Evolutionary conservation across 306 rosid genomes (phyloP), one percentile per base, ranked within the genome.

Genomic region (Fragaria ananassa): DNA sequence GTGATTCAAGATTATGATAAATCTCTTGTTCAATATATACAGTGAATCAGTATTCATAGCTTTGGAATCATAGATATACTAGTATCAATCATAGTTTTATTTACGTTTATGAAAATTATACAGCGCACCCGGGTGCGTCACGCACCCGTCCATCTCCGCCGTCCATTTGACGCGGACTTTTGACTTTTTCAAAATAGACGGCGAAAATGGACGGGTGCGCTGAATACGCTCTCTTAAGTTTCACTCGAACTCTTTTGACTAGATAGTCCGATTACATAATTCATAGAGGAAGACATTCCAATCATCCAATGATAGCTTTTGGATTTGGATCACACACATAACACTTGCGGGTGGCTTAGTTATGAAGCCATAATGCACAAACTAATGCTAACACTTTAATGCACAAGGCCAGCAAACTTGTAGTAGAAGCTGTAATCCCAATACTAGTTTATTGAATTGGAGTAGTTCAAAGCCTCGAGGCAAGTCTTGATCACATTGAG

Each of bases 401-500:
- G 23, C 56, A 51, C 57, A 51, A 18, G 57, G 9, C 57, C 8
- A 51, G 23, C 23, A 51, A 51, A 51, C 57, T 18, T 51, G 8
- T 18, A 17, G 23, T 51, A 5, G 23, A 51, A 18, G 10, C 10
- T 17, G 23, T 14, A 1, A 18, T 17, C 23, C 57, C 57, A 6
- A n/a, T 18, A 51, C 57, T 18, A n/a, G 1, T 51, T 51, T 51
- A 6, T 51, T 51, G 57, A 51, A 51, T n/a, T 8, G 9, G 23
- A 51, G 57, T 51, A 51, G 57, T 19, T 51, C 57, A 17, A 51
- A 18, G 57, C 57, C 57, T 17, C 10, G 2, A 6, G 57, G 3
- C 9, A 51, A 51, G 57, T 7, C 57, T 51, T 51, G 27, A 21
- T 25, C 77, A 86, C 29, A 65, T 11, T 18, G 81, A 37, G 79